These are phyloP conservation scores for Russula sp. DNA, from an alignment of 768 basidiomycete genomes.

Conservation along the genomic window DNA sequence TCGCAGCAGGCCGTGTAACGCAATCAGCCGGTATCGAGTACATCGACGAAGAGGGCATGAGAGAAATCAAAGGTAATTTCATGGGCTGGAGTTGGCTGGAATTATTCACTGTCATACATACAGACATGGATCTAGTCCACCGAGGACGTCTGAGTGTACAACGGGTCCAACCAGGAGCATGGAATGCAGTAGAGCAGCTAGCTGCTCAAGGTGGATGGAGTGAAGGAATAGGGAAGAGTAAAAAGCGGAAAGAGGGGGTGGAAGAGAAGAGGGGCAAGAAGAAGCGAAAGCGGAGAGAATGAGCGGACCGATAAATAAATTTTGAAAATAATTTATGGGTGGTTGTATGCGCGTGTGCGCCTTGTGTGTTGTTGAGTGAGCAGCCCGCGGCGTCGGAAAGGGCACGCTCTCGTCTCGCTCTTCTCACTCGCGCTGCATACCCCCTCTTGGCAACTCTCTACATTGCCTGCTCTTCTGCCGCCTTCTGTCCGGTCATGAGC, in stretches of 20 bases:
- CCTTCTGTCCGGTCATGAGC: constrained; percentile 41
- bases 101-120: constrained; percentile 3
- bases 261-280: background rate
- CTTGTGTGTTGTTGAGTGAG: constrained; percentile 17
- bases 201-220: constrained; percentile 82
- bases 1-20: constrained; percentile 43
- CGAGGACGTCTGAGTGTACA: constrained; percentile 88
- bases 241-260: background rate
- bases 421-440: constrained; percentile 13
- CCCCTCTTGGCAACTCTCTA: constrained; percentile 14
- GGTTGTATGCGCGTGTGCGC: constrained; percentile 12
- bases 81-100: background rate
- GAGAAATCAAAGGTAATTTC: constrained; percentile 58
- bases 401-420: constrained; percentile 21
- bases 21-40: constrained; percentile 61
- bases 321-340: background rate
- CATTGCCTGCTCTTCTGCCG: constrained; percentile 18
- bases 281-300: background rate
- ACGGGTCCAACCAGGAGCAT: constrained; percentile 63
- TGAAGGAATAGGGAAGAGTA: constrained; percentile 30
- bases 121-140: constrained; percentile 76
- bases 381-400: constrained; percentile 16
- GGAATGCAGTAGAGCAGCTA: constrained; percentile 55
- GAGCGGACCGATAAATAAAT: background rate
- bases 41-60: constrained; percentile 57